These are phyloP conservation scores for Colletotrichum aenigma DNA, from an alignment of 2,329 filamentous ascomycete genomes.

Conservation along the genomic window DNA sequence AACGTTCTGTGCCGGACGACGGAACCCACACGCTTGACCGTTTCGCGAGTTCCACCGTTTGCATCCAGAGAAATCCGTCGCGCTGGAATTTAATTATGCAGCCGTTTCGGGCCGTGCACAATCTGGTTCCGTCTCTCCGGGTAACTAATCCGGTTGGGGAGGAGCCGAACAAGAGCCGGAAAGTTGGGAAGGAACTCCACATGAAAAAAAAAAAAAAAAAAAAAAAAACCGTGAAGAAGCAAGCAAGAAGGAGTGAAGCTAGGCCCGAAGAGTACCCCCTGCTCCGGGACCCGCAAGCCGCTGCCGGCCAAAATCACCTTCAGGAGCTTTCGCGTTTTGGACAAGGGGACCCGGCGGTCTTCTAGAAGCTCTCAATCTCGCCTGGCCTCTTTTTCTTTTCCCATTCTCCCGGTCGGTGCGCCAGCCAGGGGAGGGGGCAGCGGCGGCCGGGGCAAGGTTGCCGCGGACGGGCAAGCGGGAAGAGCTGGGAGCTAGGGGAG, in stretches of 20 bases:
- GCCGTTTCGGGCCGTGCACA: background rate
- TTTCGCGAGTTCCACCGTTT: background rate
- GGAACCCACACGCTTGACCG: background rate
- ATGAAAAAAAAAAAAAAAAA: background rate
- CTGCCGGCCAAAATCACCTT: background rate
- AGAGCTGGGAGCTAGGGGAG: background rate
- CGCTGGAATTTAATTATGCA: background rate
- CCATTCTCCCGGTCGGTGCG: background rate
- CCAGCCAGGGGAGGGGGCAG: background rate
- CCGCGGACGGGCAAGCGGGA: background rate
- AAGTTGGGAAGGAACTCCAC: background rate
- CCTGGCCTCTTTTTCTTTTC: background rate
- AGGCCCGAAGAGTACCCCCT: background rate
- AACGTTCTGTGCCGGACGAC: background rate
- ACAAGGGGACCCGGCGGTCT: background rate
- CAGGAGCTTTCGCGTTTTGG: background rate
- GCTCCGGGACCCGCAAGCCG: conserved; percentile 8
- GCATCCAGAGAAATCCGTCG: background rate
- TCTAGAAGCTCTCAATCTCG: conserved; percentile 8
- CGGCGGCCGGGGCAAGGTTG: background rate
- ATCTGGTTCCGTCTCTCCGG: conserved; percentile 1
- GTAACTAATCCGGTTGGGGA: conserved; percentile 1
- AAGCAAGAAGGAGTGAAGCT: background rate
- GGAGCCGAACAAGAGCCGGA: conserved; percentile 10
- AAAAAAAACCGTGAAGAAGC: background rate